Evolutionary conservation across 768 basidiomycete genomes (phyloP), one percentile per base, ranked within the genome.

Genomic region (Leccinum barrowsii): DNA sequence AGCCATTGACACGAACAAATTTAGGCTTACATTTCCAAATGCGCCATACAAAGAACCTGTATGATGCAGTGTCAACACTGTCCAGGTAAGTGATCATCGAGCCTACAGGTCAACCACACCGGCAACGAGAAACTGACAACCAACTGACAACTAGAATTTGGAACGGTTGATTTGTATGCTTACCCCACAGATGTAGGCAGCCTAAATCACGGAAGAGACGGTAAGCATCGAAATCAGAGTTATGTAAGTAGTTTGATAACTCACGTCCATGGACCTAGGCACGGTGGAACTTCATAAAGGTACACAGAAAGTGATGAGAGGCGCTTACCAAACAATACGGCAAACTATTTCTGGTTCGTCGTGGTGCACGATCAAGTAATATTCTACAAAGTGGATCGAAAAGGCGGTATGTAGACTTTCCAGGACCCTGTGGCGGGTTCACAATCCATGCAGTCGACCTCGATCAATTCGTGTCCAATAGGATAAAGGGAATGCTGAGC

Each of bases 1-100:
- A 28, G 2, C 8, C 11, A 37, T 30, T 1, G 50, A n/a, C 2
- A 28, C 10, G 10, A 1, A 21, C 19, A n/a, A 21, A 52, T 15
- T 21, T 22, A 30, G 8, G 32, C 65, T 58, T 50, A 65, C 65
- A 22, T 52, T 58, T 58, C 61, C 61, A 59, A 19, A 66, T 57
- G 19, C 65, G 65, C 65, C 64, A 65, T 28, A 66, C 32, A 26
- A 63, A 66, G 42, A 51, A 63, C 10, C 65, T 65, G 48, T 21
- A 34, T 15, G 49, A 21, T 5, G n/a, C 17, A 26, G 6, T 4
- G 2, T 59, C 11, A 50, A 35, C n/a, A 21, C 15, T 17, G 2
- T 34, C 35, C 22, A n/a, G 28, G n/a, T 7, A 0, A 44, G 28
- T 11, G 19, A 17, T 34, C 4, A 24, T 28, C 7, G 5, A 35